Conservation (phyloP, 176 grass and related monocot species). For the Calamus simplicifolius region DNA sequence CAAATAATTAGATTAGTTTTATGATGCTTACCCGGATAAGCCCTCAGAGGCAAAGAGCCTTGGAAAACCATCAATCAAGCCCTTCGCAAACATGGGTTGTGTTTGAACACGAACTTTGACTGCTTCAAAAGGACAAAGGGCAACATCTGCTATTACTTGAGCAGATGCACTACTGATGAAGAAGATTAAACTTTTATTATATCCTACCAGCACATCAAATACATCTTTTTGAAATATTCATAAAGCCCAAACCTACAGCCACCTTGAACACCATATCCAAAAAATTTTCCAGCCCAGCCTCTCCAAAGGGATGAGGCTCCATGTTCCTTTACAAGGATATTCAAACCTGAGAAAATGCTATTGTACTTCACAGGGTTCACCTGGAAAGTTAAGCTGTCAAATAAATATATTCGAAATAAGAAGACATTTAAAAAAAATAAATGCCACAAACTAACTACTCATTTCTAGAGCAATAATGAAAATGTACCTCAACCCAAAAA, state of each 20-base stretch:
- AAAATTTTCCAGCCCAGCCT: constrained; percentile 80
- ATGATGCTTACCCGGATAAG: constrained; percentile 63
- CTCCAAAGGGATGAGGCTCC: constrained; percentile 84
- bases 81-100: constrained; percentile 75
- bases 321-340: constrained; percentile 71
- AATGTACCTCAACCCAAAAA: too few species aligned
- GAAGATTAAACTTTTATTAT: constrained; percentile 62
- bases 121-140: constrained; percentile 78
- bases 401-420: background rate
- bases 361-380: constrained; percentile 85
- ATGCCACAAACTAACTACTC: too few species aligned
- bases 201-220: constrained; percentile 47
- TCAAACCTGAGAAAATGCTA: constrained; percentile 68
- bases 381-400: constrained; percentile 26
- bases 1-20: constrained; percentile 6
- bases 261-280: constrained; percentile 84
- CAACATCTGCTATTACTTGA: constrained; percentile 91
- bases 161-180: constrained; percentile 91
- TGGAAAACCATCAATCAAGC: constrained; percentile 85
- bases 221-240: constrained; percentile 93
- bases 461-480: too few species aligned
- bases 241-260: constrained; percentile 89
- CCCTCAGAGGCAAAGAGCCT: constrained; percentile 84
- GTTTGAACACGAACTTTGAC: constrained; percentile 95
- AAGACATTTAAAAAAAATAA: too few species aligned